phyloP scores from a whole-genome alignment of 1,284 basidiomycete species.

The Ustilago loliicola region DNA sequence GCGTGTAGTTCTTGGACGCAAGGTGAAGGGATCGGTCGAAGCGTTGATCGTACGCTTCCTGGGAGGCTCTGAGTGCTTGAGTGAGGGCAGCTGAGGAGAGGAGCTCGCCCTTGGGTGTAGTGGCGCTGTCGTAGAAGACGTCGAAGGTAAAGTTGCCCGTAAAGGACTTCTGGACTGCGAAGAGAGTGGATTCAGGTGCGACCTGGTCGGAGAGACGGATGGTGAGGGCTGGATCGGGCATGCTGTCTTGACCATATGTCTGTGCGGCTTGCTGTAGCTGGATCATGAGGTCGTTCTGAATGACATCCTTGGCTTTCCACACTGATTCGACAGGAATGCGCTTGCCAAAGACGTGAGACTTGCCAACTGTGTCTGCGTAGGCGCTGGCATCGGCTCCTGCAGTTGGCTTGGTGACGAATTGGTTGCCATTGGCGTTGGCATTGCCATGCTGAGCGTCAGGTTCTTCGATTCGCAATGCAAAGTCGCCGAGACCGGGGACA shows the following conservation, averaged over 20 bases:
- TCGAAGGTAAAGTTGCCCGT: constrained; percentile 88
- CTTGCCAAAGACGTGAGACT: constrained; percentile 80
- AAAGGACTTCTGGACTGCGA: constrained; percentile 84
- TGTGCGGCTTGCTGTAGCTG: constrained; percentile 76
- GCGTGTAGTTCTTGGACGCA: constrained; percentile 69
- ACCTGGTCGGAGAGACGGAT: constrained; percentile 82
- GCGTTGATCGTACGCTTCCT: constrained; percentile 77
- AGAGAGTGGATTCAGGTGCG: constrained; percentile 81
- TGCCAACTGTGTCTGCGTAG: constrained; percentile 79
- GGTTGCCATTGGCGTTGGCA: constrained; percentile 73
- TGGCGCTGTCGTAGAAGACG: constrained; percentile 82
- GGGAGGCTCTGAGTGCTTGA: constrained; percentile 78
- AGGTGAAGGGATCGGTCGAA: constrained; percentile 81
- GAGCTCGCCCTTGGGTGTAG: constrained; percentile 76
- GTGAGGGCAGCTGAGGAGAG: constrained; percentile 75
- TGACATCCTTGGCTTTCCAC: constrained; percentile 87
- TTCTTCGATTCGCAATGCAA: constrained; percentile 83
- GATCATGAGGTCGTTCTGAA: constrained; percentile 77
- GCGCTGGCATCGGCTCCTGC: constrained; percentile 75
- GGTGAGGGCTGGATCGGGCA: constrained; percentile 83
- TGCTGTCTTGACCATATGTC: constrained; percentile 74
- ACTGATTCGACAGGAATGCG: constrained; percentile 77
- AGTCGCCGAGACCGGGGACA: constrained; percentile 83
- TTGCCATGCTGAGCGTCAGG: constrained; percentile 73
- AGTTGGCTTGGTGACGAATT: constrained; percentile 35